Percentiles rank a stretch among this genome's conserved stretches.
phyloP scores from a whole-genome alignment of 2,329 filamentous ascomycete species.

The Fusarium irregulare region DNA sequence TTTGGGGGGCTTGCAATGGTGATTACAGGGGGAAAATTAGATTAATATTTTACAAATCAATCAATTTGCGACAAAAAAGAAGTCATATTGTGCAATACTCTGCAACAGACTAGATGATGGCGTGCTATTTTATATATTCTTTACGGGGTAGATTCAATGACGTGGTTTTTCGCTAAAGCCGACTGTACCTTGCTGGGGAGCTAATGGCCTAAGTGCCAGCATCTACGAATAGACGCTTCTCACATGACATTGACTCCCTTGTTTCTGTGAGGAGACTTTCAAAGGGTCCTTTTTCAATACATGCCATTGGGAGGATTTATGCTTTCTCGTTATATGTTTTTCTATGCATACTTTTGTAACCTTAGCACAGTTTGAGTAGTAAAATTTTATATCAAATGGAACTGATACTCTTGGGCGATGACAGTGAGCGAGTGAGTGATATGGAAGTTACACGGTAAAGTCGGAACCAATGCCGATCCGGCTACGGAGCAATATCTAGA shows the following conservation, averaged over 20 bases:
- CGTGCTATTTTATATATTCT: neutral
- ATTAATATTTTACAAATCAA: neutral
- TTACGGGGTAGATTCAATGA: constrained; percentile 24
- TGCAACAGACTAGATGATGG: neutral
- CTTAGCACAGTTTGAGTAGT: neutral
- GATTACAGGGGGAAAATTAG: constrained; percentile 2
- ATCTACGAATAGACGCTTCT: constrained; percentile 21
- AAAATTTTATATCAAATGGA: neutral
- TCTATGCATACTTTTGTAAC: neutral
- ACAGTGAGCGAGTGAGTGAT: neutral
- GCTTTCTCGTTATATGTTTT: neutral
- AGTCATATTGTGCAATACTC: neutral
- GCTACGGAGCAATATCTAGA: constrained; percentile 20
- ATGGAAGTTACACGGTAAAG: constrained; percentile 12
- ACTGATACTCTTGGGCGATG: neutral
- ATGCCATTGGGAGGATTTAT: neutral
- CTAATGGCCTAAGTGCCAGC: constrained; percentile 8
- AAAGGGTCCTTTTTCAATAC: neutral
- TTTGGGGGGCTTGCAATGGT: constrained; percentile 7
- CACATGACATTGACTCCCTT: constrained; percentile 34
- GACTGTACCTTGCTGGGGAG: constrained; percentile 24
- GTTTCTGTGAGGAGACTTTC: constrained; percentile 3
- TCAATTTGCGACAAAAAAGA: neutral
- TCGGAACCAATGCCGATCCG: constrained; percentile 36
- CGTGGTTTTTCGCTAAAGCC: constrained; percentile 33